Evolutionary conservation across 257 asterid genomes (phyloP).

Genomic region (Petunia axillaris): DNA sequence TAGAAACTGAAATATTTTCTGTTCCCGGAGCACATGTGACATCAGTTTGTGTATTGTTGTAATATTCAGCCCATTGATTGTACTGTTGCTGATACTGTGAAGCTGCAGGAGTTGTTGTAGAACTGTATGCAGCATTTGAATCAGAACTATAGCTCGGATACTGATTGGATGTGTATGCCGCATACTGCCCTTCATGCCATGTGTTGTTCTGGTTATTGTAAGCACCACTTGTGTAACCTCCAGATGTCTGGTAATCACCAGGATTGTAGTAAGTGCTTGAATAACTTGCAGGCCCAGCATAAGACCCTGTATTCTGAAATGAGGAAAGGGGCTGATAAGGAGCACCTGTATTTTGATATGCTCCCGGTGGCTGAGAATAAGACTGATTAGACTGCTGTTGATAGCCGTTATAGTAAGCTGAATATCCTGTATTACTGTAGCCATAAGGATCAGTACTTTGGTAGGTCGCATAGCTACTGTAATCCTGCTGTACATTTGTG

Average conservation of each 20-base stretch:
- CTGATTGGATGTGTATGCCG: conserved; percentile 67
- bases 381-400: conserved; percentile 69
- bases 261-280: conserved; percentile 99
- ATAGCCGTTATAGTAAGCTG: conserved; percentile 72
- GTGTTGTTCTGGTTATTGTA: conserved; percentile 69
- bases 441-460: conserved; percentile 76
- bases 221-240: conserved; percentile 81
- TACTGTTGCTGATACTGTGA: conserved; percentile 76
- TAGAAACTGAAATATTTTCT: conserved; percentile 69
- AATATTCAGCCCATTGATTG: conserved; percentile 94
- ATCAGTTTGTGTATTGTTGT: conserved; percentile 85
- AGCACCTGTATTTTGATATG: conserved; percentile 99
- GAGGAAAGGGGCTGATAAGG: conserved; percentile 99
- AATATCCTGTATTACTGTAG: conserved; percentile 65
- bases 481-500: conserved; percentile 62
- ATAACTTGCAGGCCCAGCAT: conserved; percentile 98
- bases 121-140: conserved; percentile 72
- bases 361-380: conserved; percentile 71
- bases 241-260: conserved; percentile 99
- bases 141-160: conserved; percentile 77
- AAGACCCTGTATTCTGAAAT: conserved; percentile 99
- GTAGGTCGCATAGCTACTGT: conserved; percentile 68
- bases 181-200: conserved; percentile 90
- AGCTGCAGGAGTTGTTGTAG: conserved; percentile 57
- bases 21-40: conserved; percentile 99